Percentiles rank a stretch among this genome's conserved stretches.
Evolutionary conservation across 306 rosid genomes (phyloP).

Genomic region (Lotus japonicus): DNA sequence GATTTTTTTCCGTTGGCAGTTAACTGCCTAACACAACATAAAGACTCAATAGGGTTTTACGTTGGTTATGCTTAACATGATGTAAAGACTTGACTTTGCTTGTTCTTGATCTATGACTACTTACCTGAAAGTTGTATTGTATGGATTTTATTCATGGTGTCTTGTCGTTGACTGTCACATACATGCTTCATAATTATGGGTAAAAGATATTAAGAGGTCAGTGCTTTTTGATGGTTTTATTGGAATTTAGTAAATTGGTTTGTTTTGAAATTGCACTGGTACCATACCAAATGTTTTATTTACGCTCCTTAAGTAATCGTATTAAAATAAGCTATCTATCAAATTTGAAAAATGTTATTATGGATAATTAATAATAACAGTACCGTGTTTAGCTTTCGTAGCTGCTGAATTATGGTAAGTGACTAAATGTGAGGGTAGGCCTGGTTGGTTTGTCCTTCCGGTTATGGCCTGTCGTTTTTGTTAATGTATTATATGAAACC

Average conservation of each 20-base stretch:
- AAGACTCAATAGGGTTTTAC: neutral
- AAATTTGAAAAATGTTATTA: neutral
- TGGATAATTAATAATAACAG: neutral
- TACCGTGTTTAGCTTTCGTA: neutral
- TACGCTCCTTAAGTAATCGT: neutral
- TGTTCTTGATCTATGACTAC: neutral
- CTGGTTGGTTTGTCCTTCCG: neutral
- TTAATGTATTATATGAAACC: neutral
- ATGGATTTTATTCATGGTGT: neutral
- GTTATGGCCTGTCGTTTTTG: constrained; percentile 4
- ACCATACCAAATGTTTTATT: neutral
- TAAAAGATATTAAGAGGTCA: neutral
- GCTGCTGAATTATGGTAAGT: constrained; percentile 8
- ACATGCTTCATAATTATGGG: neutral
- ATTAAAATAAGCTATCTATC: neutral
- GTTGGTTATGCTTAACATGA: neutral
- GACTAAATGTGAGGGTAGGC: neutral
- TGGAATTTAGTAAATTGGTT: neutral
- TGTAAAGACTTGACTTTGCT: neutral
- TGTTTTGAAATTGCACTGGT: neutral
- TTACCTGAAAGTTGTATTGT: neutral
- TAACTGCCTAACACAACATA: no score
- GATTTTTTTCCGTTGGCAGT: no score
- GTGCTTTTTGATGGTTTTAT: neutral
- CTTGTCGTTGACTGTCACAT: neutral